Evolutionary conservation across 495 filamentous ascomycete genomes (phyloP).

Genomic region (Podospora tetraspora): DNA sequence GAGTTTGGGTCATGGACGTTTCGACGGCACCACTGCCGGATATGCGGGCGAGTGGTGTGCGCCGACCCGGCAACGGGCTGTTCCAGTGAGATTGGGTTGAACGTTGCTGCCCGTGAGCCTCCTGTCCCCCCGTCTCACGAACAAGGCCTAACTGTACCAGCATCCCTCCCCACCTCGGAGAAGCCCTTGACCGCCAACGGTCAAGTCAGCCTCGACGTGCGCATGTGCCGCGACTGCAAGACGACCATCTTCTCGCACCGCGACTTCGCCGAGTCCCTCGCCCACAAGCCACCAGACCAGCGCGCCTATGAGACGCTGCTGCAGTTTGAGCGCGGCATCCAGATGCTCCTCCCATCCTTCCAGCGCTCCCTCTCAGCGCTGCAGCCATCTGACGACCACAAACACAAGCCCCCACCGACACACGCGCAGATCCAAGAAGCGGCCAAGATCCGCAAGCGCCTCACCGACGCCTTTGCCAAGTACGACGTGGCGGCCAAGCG

Average conservation of each 20-base stretch:
- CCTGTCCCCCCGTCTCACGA: background rate
- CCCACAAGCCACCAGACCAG: constrained; percentile 66
- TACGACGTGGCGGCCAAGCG: constrained; percentile 81
- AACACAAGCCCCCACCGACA: constrained; percentile 61
- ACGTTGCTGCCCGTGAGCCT: constrained; percentile 61
- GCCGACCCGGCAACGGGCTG: constrained; percentile 78
- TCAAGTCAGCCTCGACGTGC: constrained; percentile 67
- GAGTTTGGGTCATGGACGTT: constrained; percentile 87
- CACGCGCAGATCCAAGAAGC: constrained; percentile 77
- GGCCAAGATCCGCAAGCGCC: constrained; percentile 80
- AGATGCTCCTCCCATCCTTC: constrained; percentile 77
- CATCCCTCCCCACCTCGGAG: constrained; percentile 47
- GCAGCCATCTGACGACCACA: constrained; percentile 40
- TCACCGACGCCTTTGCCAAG: constrained; percentile 86
- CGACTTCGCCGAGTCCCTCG: constrained; percentile 70
- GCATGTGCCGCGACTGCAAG: constrained; percentile 90
- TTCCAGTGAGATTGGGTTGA: constrained; percentile 76
- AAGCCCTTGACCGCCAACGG: constrained; percentile 44
- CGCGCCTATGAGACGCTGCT: constrained; percentile 79
- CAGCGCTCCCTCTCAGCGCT: constrained; percentile 65
- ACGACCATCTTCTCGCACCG: constrained; percentile 74
- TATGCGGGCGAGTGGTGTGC: constrained; percentile 90
- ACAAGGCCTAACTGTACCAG: constrained; percentile 6
- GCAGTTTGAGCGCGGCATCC: constrained; percentile 88
- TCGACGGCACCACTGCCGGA: constrained; percentile 86